Conservation (phyloP, 2,329 filamentous ascomycete genomes). For the Aspergillus tamarii region DNA sequence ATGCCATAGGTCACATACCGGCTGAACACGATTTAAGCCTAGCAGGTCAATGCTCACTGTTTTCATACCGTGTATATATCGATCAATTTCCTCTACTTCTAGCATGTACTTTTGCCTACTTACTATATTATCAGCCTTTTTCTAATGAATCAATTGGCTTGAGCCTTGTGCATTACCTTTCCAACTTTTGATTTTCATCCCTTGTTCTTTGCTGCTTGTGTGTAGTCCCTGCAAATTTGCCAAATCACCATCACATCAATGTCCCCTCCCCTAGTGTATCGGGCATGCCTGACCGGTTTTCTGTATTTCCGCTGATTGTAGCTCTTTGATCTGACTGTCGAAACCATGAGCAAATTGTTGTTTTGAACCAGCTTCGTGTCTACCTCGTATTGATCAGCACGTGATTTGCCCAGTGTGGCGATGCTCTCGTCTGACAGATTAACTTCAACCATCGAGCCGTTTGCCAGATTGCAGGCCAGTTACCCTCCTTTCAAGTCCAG, state of each 20-base stretch:
- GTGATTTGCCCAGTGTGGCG: neutral
- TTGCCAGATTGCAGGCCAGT: neutral
- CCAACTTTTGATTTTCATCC: neutral
- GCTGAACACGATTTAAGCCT: neutral
- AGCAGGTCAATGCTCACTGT: neutral
- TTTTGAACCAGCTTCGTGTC: neutral
- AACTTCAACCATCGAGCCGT: neutral
- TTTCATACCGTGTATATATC: neutral
- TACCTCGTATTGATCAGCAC: neutral
- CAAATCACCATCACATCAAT: neutral
- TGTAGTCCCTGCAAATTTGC: no score
- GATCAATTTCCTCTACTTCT: neutral
- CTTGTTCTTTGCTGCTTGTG: fast-evolving
- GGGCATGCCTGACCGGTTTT: neutral
- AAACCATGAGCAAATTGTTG: no score
- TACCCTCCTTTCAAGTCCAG: neutral
- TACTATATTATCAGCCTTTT: neutral
- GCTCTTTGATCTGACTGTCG: no score
- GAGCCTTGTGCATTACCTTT: neutral
- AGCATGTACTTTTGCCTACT: neutral
- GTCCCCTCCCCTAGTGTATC: neutral
- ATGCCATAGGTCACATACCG: no score
- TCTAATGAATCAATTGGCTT: neutral
- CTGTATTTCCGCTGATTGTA: no score
- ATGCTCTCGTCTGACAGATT: neutral